phyloP scores from a whole-genome alignment of 2,329 filamentous ascomycete species.

The Scolecobasidium constrictum region DNA sequence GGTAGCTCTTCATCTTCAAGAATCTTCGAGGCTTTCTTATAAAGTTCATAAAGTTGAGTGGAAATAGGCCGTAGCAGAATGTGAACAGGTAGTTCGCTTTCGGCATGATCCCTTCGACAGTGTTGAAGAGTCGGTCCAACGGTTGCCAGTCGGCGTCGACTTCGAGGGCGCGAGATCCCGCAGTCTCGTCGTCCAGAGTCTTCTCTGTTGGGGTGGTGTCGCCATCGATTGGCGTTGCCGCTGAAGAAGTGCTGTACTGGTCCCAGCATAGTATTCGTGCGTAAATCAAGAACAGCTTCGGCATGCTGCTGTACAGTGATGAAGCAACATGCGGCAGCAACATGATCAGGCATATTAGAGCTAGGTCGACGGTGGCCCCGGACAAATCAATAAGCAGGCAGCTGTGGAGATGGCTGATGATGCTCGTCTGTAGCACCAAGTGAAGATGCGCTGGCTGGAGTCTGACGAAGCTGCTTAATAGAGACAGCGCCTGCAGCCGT shows the following conservation, averaged over 20 bases:
- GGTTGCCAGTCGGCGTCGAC: slow-evolving; percentile 50
- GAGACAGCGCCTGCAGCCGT: slow-evolving; percentile 52
- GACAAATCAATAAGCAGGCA: slow-evolving; percentile 71
- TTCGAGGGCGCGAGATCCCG: slow-evolving; percentile 17
- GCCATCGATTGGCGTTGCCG: slow-evolving; percentile 10
- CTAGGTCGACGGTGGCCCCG: slow-evolving; percentile 63
- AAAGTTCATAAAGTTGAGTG: slow-evolving; percentile 78
- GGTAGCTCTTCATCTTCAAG: slow-evolving; percentile 60
- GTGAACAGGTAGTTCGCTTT: slow-evolving; percentile 69
- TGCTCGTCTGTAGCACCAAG: slow-evolving; percentile 57
- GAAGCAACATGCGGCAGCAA: slow-evolving; percentile 71
- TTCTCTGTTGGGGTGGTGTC: slow-evolving; percentile 20
- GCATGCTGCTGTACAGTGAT: slow-evolving; percentile 56
- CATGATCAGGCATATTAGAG: slow-evolving; percentile 68
- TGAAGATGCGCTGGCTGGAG: slow-evolving; percentile 72
- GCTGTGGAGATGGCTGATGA: slow-evolving; percentile 60
- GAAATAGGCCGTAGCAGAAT: slow-evolving; percentile 72
- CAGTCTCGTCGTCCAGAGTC: slow-evolving; percentile 11
- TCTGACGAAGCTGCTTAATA: slow-evolving; percentile 63
- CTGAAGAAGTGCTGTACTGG: slow-evolving; percentile 29
- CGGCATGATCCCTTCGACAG: slow-evolving; percentile 50
- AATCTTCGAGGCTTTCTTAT: slow-evolving; percentile 73
- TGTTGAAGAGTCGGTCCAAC: slow-evolving; percentile 48
- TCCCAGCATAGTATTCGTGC: slow-evolving; percentile 74
- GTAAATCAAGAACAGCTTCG: slow-evolving; percentile 71